Percentiles rank a stretch among this genome's conserved stretches.
phyloP scores from a whole-genome alignment of 2,329 filamentous ascomycete genomes.

The Botryosphaeria dothidea region DNA sequence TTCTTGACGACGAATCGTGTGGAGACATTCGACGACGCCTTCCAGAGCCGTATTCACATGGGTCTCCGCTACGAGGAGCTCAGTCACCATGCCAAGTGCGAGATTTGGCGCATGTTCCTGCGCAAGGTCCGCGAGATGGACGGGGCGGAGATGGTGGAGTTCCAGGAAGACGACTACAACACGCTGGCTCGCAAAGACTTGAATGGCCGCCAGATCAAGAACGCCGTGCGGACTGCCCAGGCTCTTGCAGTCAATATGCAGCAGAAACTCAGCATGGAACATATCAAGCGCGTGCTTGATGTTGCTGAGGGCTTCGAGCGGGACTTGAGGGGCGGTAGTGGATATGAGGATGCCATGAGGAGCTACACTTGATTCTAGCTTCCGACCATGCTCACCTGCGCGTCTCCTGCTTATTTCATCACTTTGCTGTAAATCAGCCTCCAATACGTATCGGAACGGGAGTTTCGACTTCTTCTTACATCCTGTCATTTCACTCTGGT shows the following conservation, averaged over 20 bases:
- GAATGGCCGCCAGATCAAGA: slow-evolving; percentile 82
- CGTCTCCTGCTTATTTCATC: too few relatives aligned
- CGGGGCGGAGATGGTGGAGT: slow-evolving; percentile 51
- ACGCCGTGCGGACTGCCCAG: slow-evolving; percentile 80
- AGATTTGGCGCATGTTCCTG: slow-evolving; percentile 84
- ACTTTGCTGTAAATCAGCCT: too few relatives aligned
- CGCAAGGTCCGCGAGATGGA: slow-evolving; percentile 69
- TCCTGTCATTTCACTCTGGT: too few relatives aligned
- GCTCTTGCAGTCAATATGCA: slow-evolving; percentile 77
- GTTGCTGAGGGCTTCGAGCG: slow-evolving; percentile 81
- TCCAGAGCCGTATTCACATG: slow-evolving; percentile 85
- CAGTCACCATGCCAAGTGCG: slow-evolving; percentile 69
- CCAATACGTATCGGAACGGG: too few relatives aligned
- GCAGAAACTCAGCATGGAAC: slow-evolving; percentile 71
- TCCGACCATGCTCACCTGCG: too few relatives aligned
- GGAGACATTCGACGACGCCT: slow-evolving; percentile 85
- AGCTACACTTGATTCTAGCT: slow-evolving; percentile 65
- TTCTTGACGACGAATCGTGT: slow-evolving; percentile 90
- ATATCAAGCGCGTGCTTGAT: slow-evolving; percentile 80
- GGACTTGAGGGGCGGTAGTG: slow-evolving; percentile 77
- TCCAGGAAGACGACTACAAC: slow-evolving; percentile 68
- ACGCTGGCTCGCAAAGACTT: slow-evolving; percentile 67
- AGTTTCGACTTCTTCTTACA: too few relatives aligned
- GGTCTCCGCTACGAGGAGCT: slow-evolving; percentile 79
- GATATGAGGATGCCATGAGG: slow-evolving; percentile 81